Evolutionary conservation across 2,329 filamentous ascomycete genomes (phyloP).

Genomic region (Emericellopsis cladophorae): DNA sequence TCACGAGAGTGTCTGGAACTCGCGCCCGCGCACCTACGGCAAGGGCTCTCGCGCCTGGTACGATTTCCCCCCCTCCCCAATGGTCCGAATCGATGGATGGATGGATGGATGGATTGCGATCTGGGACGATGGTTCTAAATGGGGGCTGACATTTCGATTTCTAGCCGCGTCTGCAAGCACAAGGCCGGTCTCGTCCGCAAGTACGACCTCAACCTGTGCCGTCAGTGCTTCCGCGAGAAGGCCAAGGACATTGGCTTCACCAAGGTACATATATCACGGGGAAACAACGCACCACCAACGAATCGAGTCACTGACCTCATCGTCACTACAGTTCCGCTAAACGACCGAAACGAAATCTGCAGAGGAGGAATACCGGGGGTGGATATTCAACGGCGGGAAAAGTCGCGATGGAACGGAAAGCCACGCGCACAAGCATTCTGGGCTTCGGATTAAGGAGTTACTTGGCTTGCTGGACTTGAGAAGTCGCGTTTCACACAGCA

Average conservation of each 20-base stretch:
- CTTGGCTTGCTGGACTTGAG: slow-evolving; percentile 30
- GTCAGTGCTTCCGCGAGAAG: slow-evolving; percentile 70
- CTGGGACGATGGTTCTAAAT: slow-evolving; percentile 13
- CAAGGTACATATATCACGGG: slow-evolving; percentile 35
- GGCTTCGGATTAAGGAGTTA: slow-evolving; percentile 32
- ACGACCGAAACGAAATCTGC: slow-evolving; percentile 1
- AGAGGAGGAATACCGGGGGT: background rate
- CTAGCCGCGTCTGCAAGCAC: slow-evolving; percentile 69
- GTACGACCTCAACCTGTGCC: slow-evolving; percentile 88
- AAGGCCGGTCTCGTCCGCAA: slow-evolving; percentile 98
- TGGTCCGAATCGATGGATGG: too few relatives aligned
- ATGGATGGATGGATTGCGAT: background rate
- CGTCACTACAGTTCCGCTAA: slow-evolving; percentile 12
- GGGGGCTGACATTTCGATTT: slow-evolving; percentile 5
- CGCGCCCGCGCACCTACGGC: slow-evolving; percentile 91
- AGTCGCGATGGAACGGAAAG: background rate
- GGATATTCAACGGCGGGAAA: background rate
- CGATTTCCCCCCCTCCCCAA: slow-evolving; percentile 18
- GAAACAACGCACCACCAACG: too few relatives aligned
- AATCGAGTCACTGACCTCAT: background rate
- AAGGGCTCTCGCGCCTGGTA: slow-evolving; percentile 94
- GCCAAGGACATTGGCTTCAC: slow-evolving; percentile 59
- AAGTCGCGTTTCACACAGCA: slow-evolving; percentile 28
- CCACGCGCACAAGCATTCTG: slow-evolving; percentile 16
- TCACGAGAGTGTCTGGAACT: slow-evolving; percentile 98